These are phyloP conservation scores for Rhizopogon vesiculosus DNA, from an alignment of 768 basidiomycete species.

Conservation along the genomic window DNA sequence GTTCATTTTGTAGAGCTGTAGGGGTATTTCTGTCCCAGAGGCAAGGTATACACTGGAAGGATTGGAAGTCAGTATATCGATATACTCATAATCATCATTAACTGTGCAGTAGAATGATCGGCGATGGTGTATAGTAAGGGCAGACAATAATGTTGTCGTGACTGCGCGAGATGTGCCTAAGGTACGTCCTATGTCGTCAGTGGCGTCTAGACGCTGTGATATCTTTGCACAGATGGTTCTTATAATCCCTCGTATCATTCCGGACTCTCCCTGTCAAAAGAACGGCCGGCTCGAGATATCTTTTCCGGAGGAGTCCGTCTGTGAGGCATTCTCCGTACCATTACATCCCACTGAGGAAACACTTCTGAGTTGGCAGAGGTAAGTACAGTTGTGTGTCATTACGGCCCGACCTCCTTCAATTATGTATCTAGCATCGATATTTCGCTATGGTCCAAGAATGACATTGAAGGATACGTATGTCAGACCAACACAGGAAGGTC, in stretches of 20 bases:
- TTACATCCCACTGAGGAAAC: conserved; percentile 47
- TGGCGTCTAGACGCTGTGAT: background rate
- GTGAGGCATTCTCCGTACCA: conserved; percentile 55
- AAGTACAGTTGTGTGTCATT: conserved; percentile 17
- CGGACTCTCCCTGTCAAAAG: conserved; percentile 38
- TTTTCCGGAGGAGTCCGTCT: conserved; percentile 57
- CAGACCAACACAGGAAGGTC: conserved; percentile 36
- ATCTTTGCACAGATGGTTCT: conserved; percentile 52
- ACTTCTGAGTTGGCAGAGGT: conserved; percentile 55
- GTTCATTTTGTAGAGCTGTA: conserved; percentile 53
- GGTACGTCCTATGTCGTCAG: conserved; percentile 28
- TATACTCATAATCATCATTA: background rate
- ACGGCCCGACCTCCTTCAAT: background rate
- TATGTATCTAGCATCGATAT: conserved; percentile 43
- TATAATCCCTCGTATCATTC: conserved; percentile 51
- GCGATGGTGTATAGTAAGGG: conserved; percentile 65
- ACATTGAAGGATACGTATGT: conserved; percentile 67
- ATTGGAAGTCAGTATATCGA: conserved; percentile 46
- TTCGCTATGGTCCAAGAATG: conserved; percentile 39
- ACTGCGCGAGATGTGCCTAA: conserved; percentile 65
- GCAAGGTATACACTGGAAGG: conserved; percentile 58
- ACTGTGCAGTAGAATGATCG: conserved; percentile 56
- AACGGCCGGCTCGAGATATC: conserved; percentile 48
- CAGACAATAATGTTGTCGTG: conserved; percentile 45
- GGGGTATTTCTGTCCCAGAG: conserved; percentile 55